Evolutionary conservation across 345 rosid genomes (phyloP).

Genomic region (Dovyalis caffra): DNA sequence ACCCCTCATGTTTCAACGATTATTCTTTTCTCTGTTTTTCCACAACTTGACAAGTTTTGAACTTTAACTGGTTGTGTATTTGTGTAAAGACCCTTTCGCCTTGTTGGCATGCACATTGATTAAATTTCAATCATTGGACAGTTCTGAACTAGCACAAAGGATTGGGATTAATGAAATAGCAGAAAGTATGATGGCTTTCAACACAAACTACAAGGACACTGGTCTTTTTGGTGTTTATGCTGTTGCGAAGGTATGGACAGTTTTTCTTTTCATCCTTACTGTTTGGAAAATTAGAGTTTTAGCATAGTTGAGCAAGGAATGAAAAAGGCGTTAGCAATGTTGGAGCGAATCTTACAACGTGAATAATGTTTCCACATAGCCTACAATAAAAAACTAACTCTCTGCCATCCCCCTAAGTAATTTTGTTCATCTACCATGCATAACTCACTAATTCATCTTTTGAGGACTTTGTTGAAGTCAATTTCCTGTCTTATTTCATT

Average conservation of each 20-base stretch:
- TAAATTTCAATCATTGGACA: slow-evolving; percentile 31
- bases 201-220: slow-evolving; percentile 98
- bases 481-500: not conserved
- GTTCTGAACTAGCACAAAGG: slow-evolving; percentile 87
- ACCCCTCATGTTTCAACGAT: not conserved
- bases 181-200: slow-evolving; percentile 97
- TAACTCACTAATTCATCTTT: not conserved
- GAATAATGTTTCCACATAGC: not conserved
- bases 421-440: not conserved
- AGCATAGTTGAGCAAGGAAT: not conserved
- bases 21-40: not conserved
- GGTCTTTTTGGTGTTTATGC: slow-evolving; percentile 98
- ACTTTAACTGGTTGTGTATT: not conserved
- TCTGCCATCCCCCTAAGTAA: not conserved
- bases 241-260: slow-evolving; percentile 75
- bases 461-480: not conserved
- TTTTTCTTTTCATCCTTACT: not conserved
- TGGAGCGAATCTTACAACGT: not conserved
- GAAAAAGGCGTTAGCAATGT: not conserved
- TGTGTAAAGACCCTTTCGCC: not conserved
- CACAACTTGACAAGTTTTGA: not conserved
- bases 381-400: not conserved
- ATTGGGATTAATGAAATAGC: slow-evolving; percentile 86
- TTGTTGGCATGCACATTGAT: not conserved
- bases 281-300: not conserved